A percentile compares a stretch with the other conserved stretches of the same genome.
Conservation (phyloP, 768 basidiomycete species). For the Gloeopeniophorella convolvens region DNA sequence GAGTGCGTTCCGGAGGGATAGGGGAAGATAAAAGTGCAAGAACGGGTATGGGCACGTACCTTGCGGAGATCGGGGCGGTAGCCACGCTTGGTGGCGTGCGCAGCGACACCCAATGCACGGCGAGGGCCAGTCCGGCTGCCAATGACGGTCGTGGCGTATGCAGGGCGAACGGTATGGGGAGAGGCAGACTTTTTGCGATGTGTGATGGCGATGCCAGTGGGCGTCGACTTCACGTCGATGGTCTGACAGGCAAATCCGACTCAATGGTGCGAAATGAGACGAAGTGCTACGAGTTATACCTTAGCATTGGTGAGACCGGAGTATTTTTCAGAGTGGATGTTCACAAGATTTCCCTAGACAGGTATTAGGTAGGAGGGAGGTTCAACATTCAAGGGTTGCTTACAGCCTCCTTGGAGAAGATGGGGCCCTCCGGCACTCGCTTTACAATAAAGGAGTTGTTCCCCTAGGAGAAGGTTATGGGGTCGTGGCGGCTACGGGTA, state of each 20-base stretch:
- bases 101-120: constrained; percentile 60
- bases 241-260: constrained; percentile 36
- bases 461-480: constrained; percentile 42
- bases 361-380: neutral
- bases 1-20: constrained; percentile 44
- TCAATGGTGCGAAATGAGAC: neutral
- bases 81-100: constrained; percentile 52
- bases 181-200: constrained; percentile 61
- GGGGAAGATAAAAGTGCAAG: neutral
- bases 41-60: constrained; percentile 42
- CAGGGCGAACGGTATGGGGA: constrained; percentile 42
- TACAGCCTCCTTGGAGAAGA: constrained; percentile 83
- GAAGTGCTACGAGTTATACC: constrained; percentile 34
- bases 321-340: constrained; percentile 88
- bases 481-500: too few relatives aligned
- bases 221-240: constrained; percentile 53
- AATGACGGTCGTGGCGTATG: constrained; percentile 44
- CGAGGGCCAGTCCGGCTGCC: constrained; percentile 66
- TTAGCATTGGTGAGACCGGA: constrained; percentile 84
- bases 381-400: constrained; percentile 26
- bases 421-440: constrained; percentile 59
- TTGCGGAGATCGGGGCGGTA: constrained; percentile 75
- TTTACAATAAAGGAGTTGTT: constrained; percentile 85
- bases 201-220: constrained; percentile 50
- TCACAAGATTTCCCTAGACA: constrained; percentile 73